Conservation (phyloP, 1,284 basidiomycete genomes). For the Mycosarcoma mackinlayi region DNA sequence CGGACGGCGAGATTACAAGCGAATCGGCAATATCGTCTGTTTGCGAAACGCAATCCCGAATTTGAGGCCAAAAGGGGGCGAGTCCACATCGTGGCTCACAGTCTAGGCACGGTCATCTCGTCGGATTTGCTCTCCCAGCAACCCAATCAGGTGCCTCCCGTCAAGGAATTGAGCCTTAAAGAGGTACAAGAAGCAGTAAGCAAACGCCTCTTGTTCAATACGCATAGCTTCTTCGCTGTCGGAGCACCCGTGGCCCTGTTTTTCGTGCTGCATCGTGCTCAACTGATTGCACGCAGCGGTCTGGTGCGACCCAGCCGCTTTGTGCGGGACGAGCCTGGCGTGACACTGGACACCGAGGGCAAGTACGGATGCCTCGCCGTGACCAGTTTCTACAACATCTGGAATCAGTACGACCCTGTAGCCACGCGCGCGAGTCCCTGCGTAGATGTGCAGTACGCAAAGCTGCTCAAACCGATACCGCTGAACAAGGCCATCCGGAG, state of each 20-base stretch:
- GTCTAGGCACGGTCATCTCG: slow-evolving; percentile 72
- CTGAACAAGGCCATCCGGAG: slow-evolving; percentile 42
- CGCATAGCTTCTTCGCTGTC: slow-evolving; percentile 71
- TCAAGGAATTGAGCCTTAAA: slow-evolving; percentile 22
- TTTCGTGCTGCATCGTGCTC: slow-evolving; percentile 72
- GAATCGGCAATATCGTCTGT: slow-evolving; percentile 71
- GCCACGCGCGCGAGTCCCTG: slow-evolving; percentile 69
- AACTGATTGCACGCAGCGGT: slow-evolving; percentile 72
- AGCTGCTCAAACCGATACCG: slow-evolving; percentile 36
- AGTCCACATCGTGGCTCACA: slow-evolving; percentile 70
- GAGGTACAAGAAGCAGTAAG: slow-evolving; percentile 20
- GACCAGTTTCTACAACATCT: slow-evolving; percentile 72
- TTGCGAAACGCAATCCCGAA: slow-evolving; percentile 72
- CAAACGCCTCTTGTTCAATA: slow-evolving; percentile 68
- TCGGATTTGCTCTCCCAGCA: slow-evolving; percentile 73
- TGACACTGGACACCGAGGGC: slow-evolving; percentile 70
- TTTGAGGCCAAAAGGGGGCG: slow-evolving; percentile 69
- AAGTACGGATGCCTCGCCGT: slow-evolving; percentile 72
- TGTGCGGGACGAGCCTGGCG: slow-evolving; percentile 67
- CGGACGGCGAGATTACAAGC: slow-evolving; percentile 69
- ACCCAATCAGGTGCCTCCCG: slow-evolving; percentile 70
- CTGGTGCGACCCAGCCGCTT: slow-evolving; percentile 71
- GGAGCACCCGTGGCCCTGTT: slow-evolving; percentile 73
- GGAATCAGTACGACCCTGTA: slow-evolving; percentile 72
- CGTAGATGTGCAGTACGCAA: slow-evolving; percentile 67